phyloP scores from a whole-genome alignment of 768 basidiomycete species.

The Chalciporus piperatus region DNA sequence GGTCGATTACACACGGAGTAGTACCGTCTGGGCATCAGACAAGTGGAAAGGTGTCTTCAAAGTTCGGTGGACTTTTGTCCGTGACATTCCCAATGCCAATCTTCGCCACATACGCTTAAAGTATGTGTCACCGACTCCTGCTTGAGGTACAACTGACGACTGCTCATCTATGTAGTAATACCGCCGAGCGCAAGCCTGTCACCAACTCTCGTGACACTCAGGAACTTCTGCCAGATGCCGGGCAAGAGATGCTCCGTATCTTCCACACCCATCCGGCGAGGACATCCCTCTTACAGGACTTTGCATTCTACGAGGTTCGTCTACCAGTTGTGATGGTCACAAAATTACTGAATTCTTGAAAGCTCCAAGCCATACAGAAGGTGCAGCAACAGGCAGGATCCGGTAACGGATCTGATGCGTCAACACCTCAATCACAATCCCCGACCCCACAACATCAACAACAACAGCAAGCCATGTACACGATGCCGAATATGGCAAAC shows the following conservation, averaged over 20 bases:
- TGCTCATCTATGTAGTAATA: constrained; percentile 61
- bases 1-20: constrained; percentile 92
- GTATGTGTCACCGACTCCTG: constrained; percentile 36
- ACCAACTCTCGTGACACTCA: constrained; percentile 98
- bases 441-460: constrained; percentile 33
- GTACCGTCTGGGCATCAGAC: constrained; percentile 98
- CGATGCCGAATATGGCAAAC: constrained; percentile 39
- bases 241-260: constrained; percentile 94
- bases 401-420: constrained; percentile 25
- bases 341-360: constrained; percentile 9
- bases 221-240: constrained; percentile 92
- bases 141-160: constrained; percentile 12
- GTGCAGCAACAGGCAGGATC: constrained; percentile 35
- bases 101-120: constrained; percentile 86
- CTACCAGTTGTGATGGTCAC: background rate
- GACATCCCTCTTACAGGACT: constrained; percentile 91
- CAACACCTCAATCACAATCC: constrained; percentile 38
- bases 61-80: constrained; percentile 96
- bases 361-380: constrained; percentile 90
- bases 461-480: constrained; percentile 47
- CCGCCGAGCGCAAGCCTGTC: constrained; percentile 96
- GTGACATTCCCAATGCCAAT: constrained; percentile 89
- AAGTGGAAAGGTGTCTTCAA: constrained; percentile 99
- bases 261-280: constrained; percentile 91
- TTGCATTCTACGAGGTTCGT: constrained; percentile 84